phyloP scores from a whole-genome alignment of 139 green algal genomes.

The Chlamydomonas sp. region DNA sequence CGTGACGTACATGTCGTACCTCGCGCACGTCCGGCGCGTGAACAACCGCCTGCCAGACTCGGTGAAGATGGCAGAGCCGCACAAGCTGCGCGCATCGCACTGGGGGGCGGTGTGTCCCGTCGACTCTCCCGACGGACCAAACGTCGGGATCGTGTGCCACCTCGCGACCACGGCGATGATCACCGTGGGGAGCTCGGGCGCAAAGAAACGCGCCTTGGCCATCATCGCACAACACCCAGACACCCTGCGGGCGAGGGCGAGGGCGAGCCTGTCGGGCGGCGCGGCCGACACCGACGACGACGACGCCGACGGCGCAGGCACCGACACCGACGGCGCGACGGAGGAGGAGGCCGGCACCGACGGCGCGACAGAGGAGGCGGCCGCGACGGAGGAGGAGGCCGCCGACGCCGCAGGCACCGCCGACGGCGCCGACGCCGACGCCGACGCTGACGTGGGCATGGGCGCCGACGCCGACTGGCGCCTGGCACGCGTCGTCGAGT shows the following conservation, averaged over 20 bases:
- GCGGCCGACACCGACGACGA: slow-evolving; percentile 2
- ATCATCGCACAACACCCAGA: no score
- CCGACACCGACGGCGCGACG: background rate
- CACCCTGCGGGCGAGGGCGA: no score
- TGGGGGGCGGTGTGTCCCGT: slow-evolving; percentile 62
- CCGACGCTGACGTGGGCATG: background rate
- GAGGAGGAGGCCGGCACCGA: background rate
- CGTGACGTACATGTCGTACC: slow-evolving; percentile 45
- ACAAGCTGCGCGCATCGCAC: slow-evolving; percentile 48
- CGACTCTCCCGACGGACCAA: slow-evolving; percentile 73
- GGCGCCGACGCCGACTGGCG: background rate
- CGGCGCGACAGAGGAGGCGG: background rate
- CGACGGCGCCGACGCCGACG: background rate
- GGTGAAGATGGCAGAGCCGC: slow-evolving; percentile 35
- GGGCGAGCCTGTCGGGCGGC: no score
- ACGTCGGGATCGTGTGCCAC: slow-evolving; percentile 71
- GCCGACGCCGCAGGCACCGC: background rate
- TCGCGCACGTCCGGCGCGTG: slow-evolving; percentile 50
- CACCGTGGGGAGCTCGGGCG: no score
- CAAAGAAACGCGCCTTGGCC: no score
- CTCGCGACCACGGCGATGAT: slow-evolving; percentile 69
- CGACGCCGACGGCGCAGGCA: background rate
- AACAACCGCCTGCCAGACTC: slow-evolving; percentile 44
- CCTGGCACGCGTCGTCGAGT: background rate
- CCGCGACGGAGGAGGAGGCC: background rate